Evolutionary conservation across 169 alveolate genomes (phyloP), one percentile per base, ranked within the genome.

Genomic region (Eimeria necatrix): DNA sequence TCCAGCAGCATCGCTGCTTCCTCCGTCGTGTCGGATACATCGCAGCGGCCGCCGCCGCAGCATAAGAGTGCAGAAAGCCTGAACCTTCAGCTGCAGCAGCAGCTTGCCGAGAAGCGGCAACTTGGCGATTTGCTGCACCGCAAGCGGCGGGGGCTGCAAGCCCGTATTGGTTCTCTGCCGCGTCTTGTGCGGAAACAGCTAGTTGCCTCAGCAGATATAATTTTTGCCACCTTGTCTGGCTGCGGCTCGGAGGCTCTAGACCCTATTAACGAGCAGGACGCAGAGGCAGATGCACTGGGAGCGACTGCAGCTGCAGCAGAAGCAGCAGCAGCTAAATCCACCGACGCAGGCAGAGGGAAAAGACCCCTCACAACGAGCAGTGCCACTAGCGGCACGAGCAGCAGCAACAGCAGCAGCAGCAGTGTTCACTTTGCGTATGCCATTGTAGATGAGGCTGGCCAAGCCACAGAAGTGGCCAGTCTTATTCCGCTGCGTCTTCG

Each of bases 391-490:
- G 41, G 41, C 41, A 32, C 41, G 41, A 32, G 41, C 32, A n/a
- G 78, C 46, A 68, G 78, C 78, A 68, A 52, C 78, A 68, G 78
- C 32, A 14, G 12, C 46, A 68, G 46, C 14, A 24, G 80, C 46
- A 32, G 49, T 70, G 49, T 87, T 48, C 22, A 32, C 2, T 76
- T 85, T 61, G 95, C 59, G 4, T 70, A 48, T 59, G 98, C 97
- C 6, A 97, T 98, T 16, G 96, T 98, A 51, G 99, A 98, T 94
- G 99, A 98, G 95, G 99, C 99, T 2, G 97, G 98, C 70, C 98
- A 98, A 88, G 98, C 98, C 64, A 97, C 97, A 48, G 98, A 96
- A 53, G 71, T 91, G 59, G 84, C 96, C n/a, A 95, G 97, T 5
- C 61, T 96, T 3, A 87, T 93, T 18, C 89, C 95, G 8, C 70